These are phyloP conservation scores for Eucalyptus curtisii DNA, from an alignment of 345 rosid genomes.

Conservation along the genomic window DNA sequence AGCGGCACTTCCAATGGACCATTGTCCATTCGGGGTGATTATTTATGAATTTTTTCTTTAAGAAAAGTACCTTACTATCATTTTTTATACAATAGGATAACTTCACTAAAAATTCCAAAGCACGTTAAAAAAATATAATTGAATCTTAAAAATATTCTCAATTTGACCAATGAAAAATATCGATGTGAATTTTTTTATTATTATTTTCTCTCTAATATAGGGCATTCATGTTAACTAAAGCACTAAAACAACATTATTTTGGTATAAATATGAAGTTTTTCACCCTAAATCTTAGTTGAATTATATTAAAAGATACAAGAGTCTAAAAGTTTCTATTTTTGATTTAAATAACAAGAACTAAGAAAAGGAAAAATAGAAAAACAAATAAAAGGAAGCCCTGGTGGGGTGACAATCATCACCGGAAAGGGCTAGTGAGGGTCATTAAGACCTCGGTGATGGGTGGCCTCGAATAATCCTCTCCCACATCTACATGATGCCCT, in stretches of 20 bases:
- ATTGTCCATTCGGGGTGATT: neutral
- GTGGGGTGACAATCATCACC: neutral
- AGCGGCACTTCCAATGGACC: neutral
- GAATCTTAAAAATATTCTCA: too few relatives aligned
- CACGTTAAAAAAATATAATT: too few relatives aligned
- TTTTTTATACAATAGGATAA: neutral
- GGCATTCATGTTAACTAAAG: neutral
- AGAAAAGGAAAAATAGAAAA: neutral
- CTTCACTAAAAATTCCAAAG: neutral
- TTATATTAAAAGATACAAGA: neutral
- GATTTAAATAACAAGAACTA: neutral
- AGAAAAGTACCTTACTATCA: neutral
- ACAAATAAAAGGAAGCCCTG: neutral
- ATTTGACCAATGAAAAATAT: too few relatives aligned
- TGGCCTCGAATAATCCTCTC: neutral
- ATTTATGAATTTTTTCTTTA: neutral
- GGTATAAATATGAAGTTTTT: neutral
- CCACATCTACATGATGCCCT: neutral
- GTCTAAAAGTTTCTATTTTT: neutral
- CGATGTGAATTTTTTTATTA: accelerated
- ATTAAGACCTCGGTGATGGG: accelerated
- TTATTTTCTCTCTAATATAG: too few relatives aligned
- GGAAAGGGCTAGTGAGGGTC: neutral
- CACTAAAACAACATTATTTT: neutral
- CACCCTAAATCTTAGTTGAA: neutral